phyloP scores from a whole-genome alignment of 2,329 filamentous ascomycete genomes.

The Aspergillus japonicus region DNA sequence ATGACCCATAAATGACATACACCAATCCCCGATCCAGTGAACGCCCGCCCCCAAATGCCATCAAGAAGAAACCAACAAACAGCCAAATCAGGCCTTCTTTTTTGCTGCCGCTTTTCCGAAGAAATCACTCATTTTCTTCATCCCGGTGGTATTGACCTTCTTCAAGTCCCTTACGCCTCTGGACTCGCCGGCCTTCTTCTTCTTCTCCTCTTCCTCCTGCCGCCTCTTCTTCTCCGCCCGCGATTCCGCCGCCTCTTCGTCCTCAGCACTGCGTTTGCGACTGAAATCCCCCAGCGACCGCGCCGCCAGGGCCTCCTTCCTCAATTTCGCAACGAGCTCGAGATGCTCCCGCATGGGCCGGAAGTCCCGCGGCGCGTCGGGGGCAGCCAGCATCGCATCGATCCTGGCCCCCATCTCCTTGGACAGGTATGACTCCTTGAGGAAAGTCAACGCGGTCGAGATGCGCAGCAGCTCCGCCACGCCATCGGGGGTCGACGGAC shows the following conservation, averaged over 20 bases:
- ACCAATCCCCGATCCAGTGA: no score
- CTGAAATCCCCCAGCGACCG: conserved; percentile 55
- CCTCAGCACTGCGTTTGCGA: conserved; percentile 41
- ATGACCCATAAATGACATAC: no score
- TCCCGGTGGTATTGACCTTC: conserved; percentile 87
- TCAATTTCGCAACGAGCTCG: conserved; percentile 62
- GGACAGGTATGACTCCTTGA: conserved; percentile 51
- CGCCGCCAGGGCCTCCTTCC: conserved; percentile 68
- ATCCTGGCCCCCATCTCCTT: conserved; percentile 38
- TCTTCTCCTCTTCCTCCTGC: conserved; percentile 85
- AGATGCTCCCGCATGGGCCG: conserved; percentile 69
- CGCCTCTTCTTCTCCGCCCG: conserved; percentile 78
- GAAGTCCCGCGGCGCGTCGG: conserved; percentile 62
- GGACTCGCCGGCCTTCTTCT: conserved; percentile 73
- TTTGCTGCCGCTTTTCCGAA: conserved; percentile 65
- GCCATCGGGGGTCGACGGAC: conserved; percentile 31
- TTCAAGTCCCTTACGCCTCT: conserved; percentile 74
- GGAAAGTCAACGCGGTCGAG: conserved; percentile 51
- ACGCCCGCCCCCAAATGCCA: no score
- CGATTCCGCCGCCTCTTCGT: conserved; percentile 46
- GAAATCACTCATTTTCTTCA: conserved; percentile 97
- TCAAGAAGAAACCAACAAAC: no score
- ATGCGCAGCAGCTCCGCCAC: conserved; percentile 48
- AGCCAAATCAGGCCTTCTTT: conserved; percentile 31
- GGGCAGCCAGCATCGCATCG: conserved; percentile 38